Evolutionary conservation across 2,329 filamentous ascomycete species (phyloP).

Genomic region (Penicillium brasilianum): DNA sequence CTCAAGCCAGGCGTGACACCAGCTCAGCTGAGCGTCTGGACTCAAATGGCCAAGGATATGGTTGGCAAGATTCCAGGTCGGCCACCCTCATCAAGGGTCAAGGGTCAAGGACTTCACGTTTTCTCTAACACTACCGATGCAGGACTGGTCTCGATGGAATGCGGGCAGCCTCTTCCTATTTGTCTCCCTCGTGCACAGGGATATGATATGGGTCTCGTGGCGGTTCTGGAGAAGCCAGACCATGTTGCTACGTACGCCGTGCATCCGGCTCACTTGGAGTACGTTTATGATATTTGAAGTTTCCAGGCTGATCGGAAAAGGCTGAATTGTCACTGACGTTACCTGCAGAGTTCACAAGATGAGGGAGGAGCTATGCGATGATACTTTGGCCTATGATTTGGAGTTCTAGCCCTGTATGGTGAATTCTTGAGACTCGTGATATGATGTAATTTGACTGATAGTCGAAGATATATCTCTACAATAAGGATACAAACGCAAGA

Average conservation of each 20-base stretch:
- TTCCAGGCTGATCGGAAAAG: not conserved
- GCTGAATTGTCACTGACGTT: not conserved
- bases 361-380: conserved; percentile 49
- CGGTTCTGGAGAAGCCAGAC: conserved; percentile 51
- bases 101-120: not conserved
- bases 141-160: conserved; percentile 45
- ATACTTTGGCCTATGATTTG: conserved; percentile 50
- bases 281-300: conserved; percentile 23
- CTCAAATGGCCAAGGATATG: conserved; percentile 41
- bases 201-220: conserved; percentile 54
- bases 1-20: conserved; percentile 47
- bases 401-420: conserved; percentile 36
- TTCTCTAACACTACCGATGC: not conserved
- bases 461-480: too few relatives aligned
- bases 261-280: conserved; percentile 55
- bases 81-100: not conserved
- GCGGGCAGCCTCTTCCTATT: conserved; percentile 44
- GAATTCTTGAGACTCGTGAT: not conserved
- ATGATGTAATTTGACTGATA: not conserved
- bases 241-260: conserved; percentile 50
- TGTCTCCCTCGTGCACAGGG: conserved; percentile 51
- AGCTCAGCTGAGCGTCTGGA: conserved; percentile 41
- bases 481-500: not conserved
- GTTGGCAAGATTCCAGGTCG: conserved; percentile 50
- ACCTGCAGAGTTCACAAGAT: conserved; percentile 44